Base-by-base conservation (phyloP, 176 grass and related monocot species). In the Triticum timopheevii region DNA sequence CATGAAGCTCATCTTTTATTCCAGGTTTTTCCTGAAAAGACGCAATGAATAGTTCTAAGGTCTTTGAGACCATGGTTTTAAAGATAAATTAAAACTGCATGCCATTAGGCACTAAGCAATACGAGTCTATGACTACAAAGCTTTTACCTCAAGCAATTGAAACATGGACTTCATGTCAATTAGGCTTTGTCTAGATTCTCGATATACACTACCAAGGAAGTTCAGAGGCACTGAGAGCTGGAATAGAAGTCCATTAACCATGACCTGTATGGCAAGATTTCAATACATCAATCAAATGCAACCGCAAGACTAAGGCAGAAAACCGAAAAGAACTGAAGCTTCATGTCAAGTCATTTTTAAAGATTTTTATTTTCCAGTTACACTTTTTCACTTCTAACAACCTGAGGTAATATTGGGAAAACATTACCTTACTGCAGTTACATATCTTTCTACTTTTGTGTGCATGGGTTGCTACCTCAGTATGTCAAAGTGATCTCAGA, bases 121-220 rank as follows among this genome's bases (percentile, higher is more conserved):
- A 44, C 1, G 9, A 28, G 3, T 33, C 30, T 17, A 77, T 8
- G 59, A 63, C 56, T 56, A 64, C 34, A 69, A 34, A 45, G 84
- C 19, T 34, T 80, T 81, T 80, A 98, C 97, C 97, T 98, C 90
- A 80, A 98, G 94, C 88, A 98, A 93, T 54, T 98, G 92, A 86
- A 98, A 98, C 92, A 98, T 94, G 35, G 97, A 91, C 54, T 98
- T 96, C 97, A 98, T 93, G 87, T 98, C 97, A 83, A 98, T 94
- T 54, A 98, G 89, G 80, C 97, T 98, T 88, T 98, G 97, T 90
- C 97, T 96, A 86, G 92, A 89, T 88, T 98, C 97, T 89, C 97
- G 88, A 76, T 98, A 98, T 61, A 96, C 94, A 87, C 97, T 94
- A 77, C 97, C 97, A 88, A 98, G 96, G 77, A 98, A 98, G 83